phyloP scores from a whole-genome alignment of 228 moss, liverwort and hornwort species.

The Sphagnum fallax region DNA sequence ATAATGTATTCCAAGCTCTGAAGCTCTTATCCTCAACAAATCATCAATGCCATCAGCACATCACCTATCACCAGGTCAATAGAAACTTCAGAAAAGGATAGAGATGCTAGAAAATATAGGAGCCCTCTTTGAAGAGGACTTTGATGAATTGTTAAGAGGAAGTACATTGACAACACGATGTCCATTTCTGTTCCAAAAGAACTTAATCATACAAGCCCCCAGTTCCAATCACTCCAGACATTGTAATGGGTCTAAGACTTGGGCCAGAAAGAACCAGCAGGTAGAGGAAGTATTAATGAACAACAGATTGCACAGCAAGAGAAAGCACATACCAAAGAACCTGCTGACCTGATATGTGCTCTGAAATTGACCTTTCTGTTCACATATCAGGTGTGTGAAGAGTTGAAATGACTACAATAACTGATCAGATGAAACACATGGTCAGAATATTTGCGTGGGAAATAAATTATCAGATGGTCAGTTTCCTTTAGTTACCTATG shows the following conservation, averaged over 20 bases:
- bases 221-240: conserved; percentile 2
- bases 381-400: conserved; percentile 29
- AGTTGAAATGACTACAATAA: conserved; percentile 19
- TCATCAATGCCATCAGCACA: not conserved
- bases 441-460: too few species aligned
- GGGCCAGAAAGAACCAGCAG: conserved; percentile 13
- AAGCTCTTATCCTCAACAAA: not conserved
- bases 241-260: conserved; percentile 11
- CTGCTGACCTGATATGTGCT: too few species aligned
- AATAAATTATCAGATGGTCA: too few species aligned
- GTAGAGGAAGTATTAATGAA: conserved; percentile 21
- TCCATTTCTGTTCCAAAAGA: not conserved
- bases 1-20: too few species aligned
- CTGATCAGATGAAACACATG: too few species aligned
- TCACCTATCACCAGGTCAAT: conserved; percentile 12
- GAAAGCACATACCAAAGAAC: conserved; percentile 2
- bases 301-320: conserved; percentile 12
- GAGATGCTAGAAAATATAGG: conserved; percentile 18
- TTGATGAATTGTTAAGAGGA: conserved; percentile 19
- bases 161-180: conserved; percentile 5
- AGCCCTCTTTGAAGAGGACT: conserved; percentile 13
- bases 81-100: conserved; percentile 17
- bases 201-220: not conserved
- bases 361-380: not conserved
- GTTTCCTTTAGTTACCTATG: too few species aligned